These are phyloP conservation scores for Trebouxia gelatinosa DNA, from an alignment of 163 green algal species.

Conservation along the genomic window DNA sequence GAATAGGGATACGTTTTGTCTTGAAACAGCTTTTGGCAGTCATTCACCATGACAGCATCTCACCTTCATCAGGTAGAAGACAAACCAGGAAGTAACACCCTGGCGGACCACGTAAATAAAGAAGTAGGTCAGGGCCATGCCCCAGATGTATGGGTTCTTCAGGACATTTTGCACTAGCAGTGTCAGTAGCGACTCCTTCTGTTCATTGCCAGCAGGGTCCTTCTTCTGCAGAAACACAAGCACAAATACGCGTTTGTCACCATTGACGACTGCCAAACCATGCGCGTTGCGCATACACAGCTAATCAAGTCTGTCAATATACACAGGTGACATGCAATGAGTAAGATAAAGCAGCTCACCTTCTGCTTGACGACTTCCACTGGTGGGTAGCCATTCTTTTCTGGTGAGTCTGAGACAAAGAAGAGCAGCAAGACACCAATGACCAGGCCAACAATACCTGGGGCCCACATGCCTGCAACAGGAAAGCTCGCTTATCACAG, in stretches of 20 bases:
- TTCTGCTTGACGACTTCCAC: constrained; percentile 32
- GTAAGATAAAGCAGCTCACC: no score
- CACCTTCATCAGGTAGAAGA: constrained; percentile 78
- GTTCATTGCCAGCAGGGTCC: constrained; percentile 22
- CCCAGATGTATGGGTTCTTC: constrained; percentile 94
- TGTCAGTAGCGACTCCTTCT: constrained; percentile 61
- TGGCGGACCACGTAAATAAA: constrained; percentile 97
- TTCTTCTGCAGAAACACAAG: constrained; percentile 17
- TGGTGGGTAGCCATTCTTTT: constrained; percentile 47
- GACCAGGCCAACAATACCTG: constrained; percentile 82
- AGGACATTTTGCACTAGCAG: constrained; percentile 78
- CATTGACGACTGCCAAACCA: no score
- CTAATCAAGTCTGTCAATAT: no score
- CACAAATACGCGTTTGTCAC: no score
- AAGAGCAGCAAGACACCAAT: constrained; percentile 80
- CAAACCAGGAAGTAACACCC: constrained; percentile 79
- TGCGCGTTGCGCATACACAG: no score
- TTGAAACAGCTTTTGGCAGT: no score
- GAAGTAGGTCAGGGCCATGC: constrained; percentile 97
- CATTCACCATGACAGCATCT: no score
- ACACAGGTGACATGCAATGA: no score
- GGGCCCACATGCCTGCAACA: constrained; percentile 82
- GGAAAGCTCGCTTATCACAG: background rate
- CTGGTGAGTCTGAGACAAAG: constrained; percentile 78
- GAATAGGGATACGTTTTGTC: no score